Evolutionary conservation across 2,329 filamentous ascomycete genomes (phyloP).

Genomic region (Pseudogymnoascus pannorum): DNA sequence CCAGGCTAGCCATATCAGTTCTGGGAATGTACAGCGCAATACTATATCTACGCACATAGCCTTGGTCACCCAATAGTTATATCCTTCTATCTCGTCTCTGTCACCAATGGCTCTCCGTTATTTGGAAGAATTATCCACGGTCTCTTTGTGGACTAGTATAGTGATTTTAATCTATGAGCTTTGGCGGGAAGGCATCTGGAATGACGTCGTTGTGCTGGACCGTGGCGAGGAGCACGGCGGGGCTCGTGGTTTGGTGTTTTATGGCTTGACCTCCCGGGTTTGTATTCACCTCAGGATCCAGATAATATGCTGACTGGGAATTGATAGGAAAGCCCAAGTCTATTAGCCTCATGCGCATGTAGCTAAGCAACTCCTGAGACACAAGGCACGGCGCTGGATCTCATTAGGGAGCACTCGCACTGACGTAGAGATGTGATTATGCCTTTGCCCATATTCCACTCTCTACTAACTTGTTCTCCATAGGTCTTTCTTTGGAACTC

Average conservation of each 20-base stretch:
- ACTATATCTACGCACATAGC: conserved; percentile 15
- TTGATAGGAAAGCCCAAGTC: conserved; percentile 18
- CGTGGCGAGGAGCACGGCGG: conserved; percentile 13
- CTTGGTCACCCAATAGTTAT: conserved; percentile 14
- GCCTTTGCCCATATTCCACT: neutral
- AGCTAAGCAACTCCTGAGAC: conserved; percentile 15
- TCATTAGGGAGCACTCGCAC: conserved; percentile 17
- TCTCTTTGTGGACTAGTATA: conserved; percentile 17
- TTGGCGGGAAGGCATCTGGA: conserved; percentile 14
- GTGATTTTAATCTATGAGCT: conserved; percentile 19
- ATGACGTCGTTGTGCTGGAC: conserved; percentile 19
- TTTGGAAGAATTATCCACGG: conserved; percentile 19
- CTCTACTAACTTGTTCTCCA: neutral
- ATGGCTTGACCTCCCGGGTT: conserved; percentile 19
- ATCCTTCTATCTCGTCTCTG: conserved; percentile 19
- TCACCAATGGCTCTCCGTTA: conserved; percentile 18
- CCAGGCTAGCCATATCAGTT: conserved; percentile 16
- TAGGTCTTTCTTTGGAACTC: conserved; percentile 20
- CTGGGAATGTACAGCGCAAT: conserved; percentile 19
- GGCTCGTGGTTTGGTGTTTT: conserved; percentile 18
- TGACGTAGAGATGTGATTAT: conserved; percentile 15
- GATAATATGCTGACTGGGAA: neutral
- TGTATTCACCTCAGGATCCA: neutral
- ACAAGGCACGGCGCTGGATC: conserved; percentile 20
- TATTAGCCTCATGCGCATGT: conserved; percentile 21